phyloP scores from a whole-genome alignment of 73 alveolate genomes.

The Paraurostyla sp. region DNA sequence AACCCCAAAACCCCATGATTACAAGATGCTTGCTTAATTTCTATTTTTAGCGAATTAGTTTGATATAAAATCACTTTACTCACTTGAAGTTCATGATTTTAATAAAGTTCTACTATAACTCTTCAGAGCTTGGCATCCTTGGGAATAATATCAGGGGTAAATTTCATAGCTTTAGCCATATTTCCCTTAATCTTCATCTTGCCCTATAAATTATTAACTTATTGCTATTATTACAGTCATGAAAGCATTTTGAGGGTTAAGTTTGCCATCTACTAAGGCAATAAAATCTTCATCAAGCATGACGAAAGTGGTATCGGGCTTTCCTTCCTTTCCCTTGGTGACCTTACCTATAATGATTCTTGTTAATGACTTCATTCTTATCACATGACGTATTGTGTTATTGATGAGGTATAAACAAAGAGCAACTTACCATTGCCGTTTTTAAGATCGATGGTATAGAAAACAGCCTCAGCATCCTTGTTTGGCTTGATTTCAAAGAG shows the following conservation, averaged over 20 bases:
- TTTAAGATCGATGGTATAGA: conserved; percentile 81
- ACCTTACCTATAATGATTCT: conserved; percentile 28
- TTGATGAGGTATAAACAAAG: too few relatives aligned
- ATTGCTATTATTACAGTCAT: conserved; percentile 54
- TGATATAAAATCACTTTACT: too few relatives aligned
- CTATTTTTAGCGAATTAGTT: too few relatives aligned
- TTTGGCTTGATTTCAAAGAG: conserved; percentile 82
- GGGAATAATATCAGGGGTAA: conserved; percentile 87
- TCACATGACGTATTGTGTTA: too few relatives aligned
- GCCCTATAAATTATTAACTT: conserved; percentile 68
- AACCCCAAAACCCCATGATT: too few relatives aligned
- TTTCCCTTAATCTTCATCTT: conserved; percentile 89
- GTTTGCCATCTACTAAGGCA: conserved; percentile 71
- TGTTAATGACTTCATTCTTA: conserved; percentile 13
- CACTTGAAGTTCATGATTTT: too few relatives aligned
- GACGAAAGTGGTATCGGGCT: conserved; percentile 81
- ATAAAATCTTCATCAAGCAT: conserved; percentile 82
- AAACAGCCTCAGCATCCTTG: conserved; percentile 75
- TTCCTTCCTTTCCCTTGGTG: conserved; percentile 78
- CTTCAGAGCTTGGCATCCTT: conserved; percentile 76
- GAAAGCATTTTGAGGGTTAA: conserved; percentile 85
- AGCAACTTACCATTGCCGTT: conserved; percentile 72
- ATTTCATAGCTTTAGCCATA: conserved; percentile 85
- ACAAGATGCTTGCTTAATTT: too few relatives aligned
- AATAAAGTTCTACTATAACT: too few relatives aligned